Base-by-base conservation (phyloP, 164 flowering plant genomes). In the Aristolochia contorta region DNA sequence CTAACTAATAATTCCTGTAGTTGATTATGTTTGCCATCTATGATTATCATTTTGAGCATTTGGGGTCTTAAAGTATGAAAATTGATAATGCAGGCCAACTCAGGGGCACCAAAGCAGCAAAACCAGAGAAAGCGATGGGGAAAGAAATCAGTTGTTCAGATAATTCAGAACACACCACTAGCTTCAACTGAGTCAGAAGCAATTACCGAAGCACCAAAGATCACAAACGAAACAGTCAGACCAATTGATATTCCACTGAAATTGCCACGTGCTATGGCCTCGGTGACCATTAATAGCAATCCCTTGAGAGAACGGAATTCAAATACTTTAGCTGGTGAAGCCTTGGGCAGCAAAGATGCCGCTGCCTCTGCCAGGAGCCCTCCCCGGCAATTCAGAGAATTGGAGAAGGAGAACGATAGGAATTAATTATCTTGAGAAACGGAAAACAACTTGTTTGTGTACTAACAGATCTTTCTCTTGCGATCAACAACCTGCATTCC, bases 211-310 rank as follows among this genome's bases (percentile, higher is more conserved):
- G 69, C 59, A 19, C 55, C 70, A 6, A 75, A 74, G 61, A 61
- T 73, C 30, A 78, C 78, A 30, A 67, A 64, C 21, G 68, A 53
- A 20, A 51, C 24, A 19, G 62, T 66, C 16, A 33, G 19, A 19
- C 81, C 78, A 64, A 51, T 65, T 3, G 79, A 78, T 9, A 63
- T 71, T 48, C 81, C 87, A 22, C 61, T 82, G 61, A 89, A 76
- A 67, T 67, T 85, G 22, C 93, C 99, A 0, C 76, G 97, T 58
- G 88, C 95, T 3, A 89, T 91, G 95, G 68, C 85, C 15, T 71
- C 86, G 14, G 68, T 82, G 12, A 62, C 75, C 12, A 30, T 72
- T 30, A 79, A 67, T 47, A 76, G 74, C 69, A 80, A 80, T 61
- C 77, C 74, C 22, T 70, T 91, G 58, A 73, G 79, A 71, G 96